Evolutionary conservation across 78 protist species (phyloP), one percentile per base, ranked within the genome.

Genomic region (Tieghemostelium lacteum): DNA sequence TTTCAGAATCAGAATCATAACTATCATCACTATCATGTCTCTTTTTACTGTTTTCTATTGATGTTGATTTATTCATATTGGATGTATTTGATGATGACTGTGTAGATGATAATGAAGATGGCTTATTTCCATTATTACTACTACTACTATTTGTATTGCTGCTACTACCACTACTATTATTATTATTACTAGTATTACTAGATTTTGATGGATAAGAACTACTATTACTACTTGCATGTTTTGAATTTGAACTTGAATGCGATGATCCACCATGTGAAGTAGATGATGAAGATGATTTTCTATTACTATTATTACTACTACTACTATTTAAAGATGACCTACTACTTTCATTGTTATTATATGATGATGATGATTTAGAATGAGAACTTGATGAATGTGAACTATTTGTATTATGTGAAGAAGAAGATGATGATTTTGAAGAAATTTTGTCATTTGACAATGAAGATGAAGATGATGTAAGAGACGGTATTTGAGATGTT

Each of bases 401-500:
- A 6, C 73, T 16, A 17, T 19, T 24, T 49, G 4, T 7, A 2
- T 20, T 3, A 2, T 37, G 55, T 29, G 26, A 16, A 49, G 55
- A 49, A 16, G 55, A 8, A 49, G 55, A 49, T 49, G 55, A 49
- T 49, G 55, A 49, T 49, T 6, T 45, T 6, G 52, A 6, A 6
- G 10, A 14, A 45, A 14, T 45, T 45, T 45, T 45, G 6, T 6
- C n/a, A 45, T 45, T 50, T 4, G 24, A 19, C 14, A 10, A 45
- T 45, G 10, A 6, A 10, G 52, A 45, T 45, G 65, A 28, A 16
- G 65, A 28, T 60, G 12, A 28, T 60, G 65, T 17, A n/a, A 22
- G 61, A 50, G 88, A 31, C 54, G 76, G 28, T 26, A 22, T 57
- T 45, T 34, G 29, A 12, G 54, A 26, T 75, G 20, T 12, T 58